phyloP scores from a whole-genome alignment of 768 basidiomycete species.

The Russula foetens region DNA sequence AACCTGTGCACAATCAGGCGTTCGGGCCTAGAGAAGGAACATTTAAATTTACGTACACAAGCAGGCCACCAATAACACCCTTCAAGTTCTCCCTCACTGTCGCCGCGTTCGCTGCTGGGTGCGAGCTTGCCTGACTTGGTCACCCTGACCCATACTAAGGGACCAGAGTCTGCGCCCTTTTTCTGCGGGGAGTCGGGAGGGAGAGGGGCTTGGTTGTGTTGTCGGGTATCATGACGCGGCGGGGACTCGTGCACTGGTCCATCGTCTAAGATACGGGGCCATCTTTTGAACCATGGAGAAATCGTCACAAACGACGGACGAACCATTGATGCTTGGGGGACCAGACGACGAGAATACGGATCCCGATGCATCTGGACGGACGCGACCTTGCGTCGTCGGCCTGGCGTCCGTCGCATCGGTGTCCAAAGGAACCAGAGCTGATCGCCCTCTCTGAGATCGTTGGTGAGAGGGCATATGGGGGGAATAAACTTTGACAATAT shows the following conservation, averaged over 20 bases:
- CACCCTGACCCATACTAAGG: slow-evolving; percentile 37
- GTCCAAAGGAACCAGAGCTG: background rate
- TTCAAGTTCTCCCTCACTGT: slow-evolving; percentile 17
- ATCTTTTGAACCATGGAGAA: background rate
- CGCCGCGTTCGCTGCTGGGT: slow-evolving; percentile 19
- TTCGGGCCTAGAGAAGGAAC: background rate
- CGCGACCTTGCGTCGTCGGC: background rate
- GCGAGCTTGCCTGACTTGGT: slow-evolving; percentile 32
- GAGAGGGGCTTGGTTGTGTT: background rate
- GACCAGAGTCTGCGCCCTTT: background rate
- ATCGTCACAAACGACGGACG: background rate
- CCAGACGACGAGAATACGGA: background rate
- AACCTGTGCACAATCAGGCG: background rate
- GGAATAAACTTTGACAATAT: background rate
- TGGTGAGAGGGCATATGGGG: background rate
- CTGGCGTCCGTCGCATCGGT: background rate
- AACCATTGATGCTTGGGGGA: slow-evolving; percentile 5
- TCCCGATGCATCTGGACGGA: background rate
- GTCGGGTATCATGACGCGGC: background rate
- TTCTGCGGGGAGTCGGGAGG: background rate
- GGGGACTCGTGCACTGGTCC: background rate
- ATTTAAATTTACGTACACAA: slow-evolving; percentile 36
- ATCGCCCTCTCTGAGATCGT: background rate
- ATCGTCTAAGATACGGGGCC: background rate
- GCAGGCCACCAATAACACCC: slow-evolving; percentile 62